Percentiles rank a stretch among this genome's conserved stretches.
Evolutionary conservation across 441 rosid genomes (phyloP).

Genomic region (Pelargonium fulgidum): DNA sequence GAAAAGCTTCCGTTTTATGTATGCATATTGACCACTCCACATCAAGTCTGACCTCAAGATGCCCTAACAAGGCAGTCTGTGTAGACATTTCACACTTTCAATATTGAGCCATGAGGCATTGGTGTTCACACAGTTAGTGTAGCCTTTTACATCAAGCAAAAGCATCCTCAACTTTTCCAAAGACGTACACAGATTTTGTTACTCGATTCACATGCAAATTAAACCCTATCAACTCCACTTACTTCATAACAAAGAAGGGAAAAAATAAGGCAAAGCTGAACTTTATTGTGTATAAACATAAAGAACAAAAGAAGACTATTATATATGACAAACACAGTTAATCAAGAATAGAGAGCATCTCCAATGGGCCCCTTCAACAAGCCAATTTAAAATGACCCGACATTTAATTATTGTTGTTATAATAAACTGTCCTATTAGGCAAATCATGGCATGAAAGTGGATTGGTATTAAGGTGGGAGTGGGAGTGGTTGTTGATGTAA

Average conservation of each 20-base stretch:
- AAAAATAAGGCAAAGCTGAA: not conserved
- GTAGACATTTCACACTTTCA: not conserved
- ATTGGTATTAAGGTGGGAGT: not conserved
- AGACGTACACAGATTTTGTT: not conserved
- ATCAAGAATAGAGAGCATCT: not conserved
- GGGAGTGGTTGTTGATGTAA: conserved; percentile 7
- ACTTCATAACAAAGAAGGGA: not conserved
- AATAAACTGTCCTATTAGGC: conserved; percentile 3
- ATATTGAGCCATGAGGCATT: conserved; percentile 1
- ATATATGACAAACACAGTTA: not conserved
- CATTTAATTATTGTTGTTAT: not conserved
- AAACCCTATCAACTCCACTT: not conserved
- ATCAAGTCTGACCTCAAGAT: not conserved
- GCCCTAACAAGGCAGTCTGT: not conserved
- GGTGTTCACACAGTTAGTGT: not conserved
- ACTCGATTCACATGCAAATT: not conserved
- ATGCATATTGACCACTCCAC: conserved; percentile 5
- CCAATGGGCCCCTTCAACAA: not conserved
- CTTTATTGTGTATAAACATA: not conserved
- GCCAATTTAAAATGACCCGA: not conserved
- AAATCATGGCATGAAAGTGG: conserved; percentile 7
- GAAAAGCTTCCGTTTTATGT: conserved; percentile 1
- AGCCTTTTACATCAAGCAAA: not conserved
- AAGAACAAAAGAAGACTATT: not conserved
- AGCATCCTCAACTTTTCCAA: not conserved